Evolutionary conservation across 2,329 filamentous ascomycete genomes (phyloP).

Genomic region (Botryotinia globosa): DNA sequence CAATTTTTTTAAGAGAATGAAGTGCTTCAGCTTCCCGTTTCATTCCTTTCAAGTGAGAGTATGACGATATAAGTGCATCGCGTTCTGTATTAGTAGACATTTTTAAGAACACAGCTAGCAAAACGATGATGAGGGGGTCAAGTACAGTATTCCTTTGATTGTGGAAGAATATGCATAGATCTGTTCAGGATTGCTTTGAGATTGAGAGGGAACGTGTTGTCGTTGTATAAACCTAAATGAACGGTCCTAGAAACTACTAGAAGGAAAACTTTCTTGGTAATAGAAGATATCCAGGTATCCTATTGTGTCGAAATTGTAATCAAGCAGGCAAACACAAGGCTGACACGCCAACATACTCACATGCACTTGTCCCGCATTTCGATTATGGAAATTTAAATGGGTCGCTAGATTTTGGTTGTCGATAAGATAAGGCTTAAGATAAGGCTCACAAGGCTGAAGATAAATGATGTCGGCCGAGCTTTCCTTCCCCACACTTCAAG

Average conservation of each 20-base stretch:
- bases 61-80: slow-evolving; percentile 49
- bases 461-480: background rate
- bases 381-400: background rate
- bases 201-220: background rate
- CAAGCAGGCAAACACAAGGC: slow-evolving; percentile 1
- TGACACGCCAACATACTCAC: slow-evolving; percentile 1
- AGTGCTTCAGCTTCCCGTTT: slow-evolving; percentile 51
- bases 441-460: slow-evolving; percentile 9
- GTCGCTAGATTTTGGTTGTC: background rate
- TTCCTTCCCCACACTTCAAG: slow-evolving; percentile 16
- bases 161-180: background rate
- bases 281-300: background rate
- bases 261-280: background rate
- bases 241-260: background rate
- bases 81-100: slow-evolving; percentile 30
- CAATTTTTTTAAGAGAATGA: slow-evolving; percentile 70
- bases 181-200: background rate
- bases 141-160: background rate
- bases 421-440: slow-evolving; percentile 12
- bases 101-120: background rate
- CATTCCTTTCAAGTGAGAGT: slow-evolving; percentile 51
- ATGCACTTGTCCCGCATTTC: background rate
- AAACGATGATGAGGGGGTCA: background rate
- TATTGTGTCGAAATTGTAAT: slow-evolving; percentile 1
- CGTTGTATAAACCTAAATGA: background rate